These are phyloP conservation scores for Erysimum cheiranthoides DNA, from an alignment of 345 rosid genomes.

Conservation along the genomic window DNA sequence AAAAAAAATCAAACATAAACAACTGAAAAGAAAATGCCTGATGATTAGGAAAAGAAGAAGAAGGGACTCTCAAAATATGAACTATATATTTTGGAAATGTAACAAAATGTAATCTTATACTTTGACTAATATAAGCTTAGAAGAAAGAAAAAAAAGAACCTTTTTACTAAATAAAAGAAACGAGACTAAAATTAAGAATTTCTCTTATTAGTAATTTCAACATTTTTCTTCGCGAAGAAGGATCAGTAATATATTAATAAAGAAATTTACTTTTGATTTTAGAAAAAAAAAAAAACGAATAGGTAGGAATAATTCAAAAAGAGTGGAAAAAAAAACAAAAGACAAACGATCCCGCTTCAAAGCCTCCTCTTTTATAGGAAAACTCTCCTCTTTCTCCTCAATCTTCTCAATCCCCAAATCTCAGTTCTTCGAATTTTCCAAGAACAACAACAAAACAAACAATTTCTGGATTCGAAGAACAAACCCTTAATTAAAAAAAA, in stretches of 20 bases:
- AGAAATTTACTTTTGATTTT: neutral
- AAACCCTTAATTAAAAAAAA: conserved; percentile 1
- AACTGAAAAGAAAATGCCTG: no score
- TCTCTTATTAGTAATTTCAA: conserved; percentile 33
- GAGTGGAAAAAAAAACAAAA: neutral
- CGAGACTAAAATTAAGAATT: conserved; percentile 39
- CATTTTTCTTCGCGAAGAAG: neutral
- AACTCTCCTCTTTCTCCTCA: conserved; percentile 26
- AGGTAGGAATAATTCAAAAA: conserved; percentile 22
- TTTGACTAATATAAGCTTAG: conserved; percentile 10
- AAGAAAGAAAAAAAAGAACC: neutral
- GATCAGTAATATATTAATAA: neutral
- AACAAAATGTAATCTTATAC: conserved; percentile 18
- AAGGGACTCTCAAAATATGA: neutral
- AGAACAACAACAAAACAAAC: neutral
- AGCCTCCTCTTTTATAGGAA: conserved; percentile 52
- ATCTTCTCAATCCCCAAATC: conserved; percentile 35
- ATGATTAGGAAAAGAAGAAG: neutral
- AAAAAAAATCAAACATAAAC: neutral
- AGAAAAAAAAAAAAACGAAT: conserved; percentile 5
- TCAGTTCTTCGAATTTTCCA: conserved; percentile 25
- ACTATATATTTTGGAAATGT: neutral
- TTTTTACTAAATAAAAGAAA: conserved; percentile 37
- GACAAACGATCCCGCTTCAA: conserved; percentile 52
- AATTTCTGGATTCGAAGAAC: conserved; percentile 13